Evolutionary conservation across 2,329 filamentous ascomycete species (phyloP).

Genomic region (Ophiosphaerella korrae): DNA sequence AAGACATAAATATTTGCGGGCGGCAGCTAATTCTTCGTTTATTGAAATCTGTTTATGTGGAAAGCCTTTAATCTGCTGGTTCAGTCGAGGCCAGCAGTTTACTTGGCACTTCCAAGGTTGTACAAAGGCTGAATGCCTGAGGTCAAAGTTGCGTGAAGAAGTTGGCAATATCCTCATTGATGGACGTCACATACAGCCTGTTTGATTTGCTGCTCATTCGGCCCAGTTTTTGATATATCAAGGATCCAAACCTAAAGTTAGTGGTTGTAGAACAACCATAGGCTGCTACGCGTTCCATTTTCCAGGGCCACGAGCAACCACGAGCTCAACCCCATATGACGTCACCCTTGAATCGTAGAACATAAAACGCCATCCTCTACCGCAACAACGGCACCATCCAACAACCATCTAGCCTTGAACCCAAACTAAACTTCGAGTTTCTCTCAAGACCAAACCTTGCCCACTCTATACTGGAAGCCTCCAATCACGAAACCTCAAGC

Average conservation of each 20-base stretch:
- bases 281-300: neutral
- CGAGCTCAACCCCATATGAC: neutral
- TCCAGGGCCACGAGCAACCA: neutral
- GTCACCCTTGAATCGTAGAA: neutral
- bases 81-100: too few relatives aligned
- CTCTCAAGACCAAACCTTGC: neutral
- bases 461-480: conserved; percentile 1
- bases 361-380: neutral
- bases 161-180: neutral
- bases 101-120: neutral
- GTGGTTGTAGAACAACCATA: neutral
- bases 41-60: too few relatives aligned
- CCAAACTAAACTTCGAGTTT: conserved; percentile 1
- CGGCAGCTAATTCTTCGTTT: too few relatives aligned
- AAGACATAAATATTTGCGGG: too few relatives aligned
- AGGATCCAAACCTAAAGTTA: conserved; percentile 1
- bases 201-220: neutral
- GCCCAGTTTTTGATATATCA: neutral
- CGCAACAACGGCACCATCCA: neutral
- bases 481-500: conserved; percentile 7
- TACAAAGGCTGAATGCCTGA: too few relatives aligned
- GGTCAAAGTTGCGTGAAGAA: too few relatives aligned
- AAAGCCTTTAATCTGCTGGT: too few relatives aligned
- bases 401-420: conserved; percentile 6
- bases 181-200: neutral